Base-by-base conservation (phyloP, 2,329 filamentous ascomycete species). In the Moelleriella libera region DNA sequence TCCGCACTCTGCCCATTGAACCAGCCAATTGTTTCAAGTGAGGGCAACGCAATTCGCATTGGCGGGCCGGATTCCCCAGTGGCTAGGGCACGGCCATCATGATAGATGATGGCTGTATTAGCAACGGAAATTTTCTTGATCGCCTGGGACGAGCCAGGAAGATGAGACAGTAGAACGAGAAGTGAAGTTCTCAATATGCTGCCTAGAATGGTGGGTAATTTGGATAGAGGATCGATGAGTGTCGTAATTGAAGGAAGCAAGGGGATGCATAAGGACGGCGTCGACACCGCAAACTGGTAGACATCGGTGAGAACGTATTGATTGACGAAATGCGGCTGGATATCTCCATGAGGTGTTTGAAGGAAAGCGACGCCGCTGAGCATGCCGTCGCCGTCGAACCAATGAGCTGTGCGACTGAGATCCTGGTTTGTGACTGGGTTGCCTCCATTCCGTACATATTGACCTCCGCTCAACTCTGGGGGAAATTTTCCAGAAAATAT, bases 311-410 rank as follows among this genome's bases (percentile, higher is more conserved):
- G 40, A n/a, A 41, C n/a, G 40, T 41, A 41, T 21, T 41, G 40
- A n/a, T 41, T 41, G 10, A 21, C 40, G 40, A 41, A 41, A n/a
- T 41, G 40, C 10, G 40, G 40, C 10, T 12, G 11, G n/a, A 41
- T 11, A 7, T 21, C 7, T 7, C 40, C 40, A 21, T 41, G 4
- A 11, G 40, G 40, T n/a, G 7, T 9, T 29, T 6, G 10, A 29
- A 44, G 6, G 43, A 44, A 44, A n/a, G 43, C 43, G 3, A 44
- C 43, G 43, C 43, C 43, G 43, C 43, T 30, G 43, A 44, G 43
- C 43, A 44, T 44, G 28, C 43, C 43, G 43, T 44, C 43, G 43
- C 43, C 43, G 29, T 44, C 43, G 43, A 44, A 44, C 43, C 43
- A 44, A 31, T 44, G 43, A 9, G 43, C 43, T 8, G n/a, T 31